Base-by-base conservation (phyloP, 1,284 basidiomycete genomes). In the Gomphus bonarii region DNA sequence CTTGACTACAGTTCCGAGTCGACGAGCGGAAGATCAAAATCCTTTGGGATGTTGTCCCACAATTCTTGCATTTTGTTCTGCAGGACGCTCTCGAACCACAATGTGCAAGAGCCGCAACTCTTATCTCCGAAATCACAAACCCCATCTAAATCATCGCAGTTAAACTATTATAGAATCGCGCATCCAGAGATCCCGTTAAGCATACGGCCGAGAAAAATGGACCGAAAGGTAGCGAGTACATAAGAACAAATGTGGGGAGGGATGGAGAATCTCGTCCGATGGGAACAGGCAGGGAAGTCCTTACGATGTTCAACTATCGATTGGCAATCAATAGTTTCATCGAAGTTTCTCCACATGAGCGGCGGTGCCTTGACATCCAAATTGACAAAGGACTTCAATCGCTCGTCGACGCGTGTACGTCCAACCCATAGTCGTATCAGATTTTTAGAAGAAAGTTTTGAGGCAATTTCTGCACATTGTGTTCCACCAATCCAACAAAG, bases 1-100 rank as follows among this genome's bases (percentile, higher is more conserved):
- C 12, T 9, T 31, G 14, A 50, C 18, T 56, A 56, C 25, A 46
- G 14, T 3, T 50, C 36, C 7, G 28, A 28, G 9, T 56, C 31
- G 16, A 56, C 12, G 28, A 2, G 16, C 50, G 46, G 54, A 18
- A 56, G 35, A 36, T 36, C 54, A 50, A 56, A 56, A 16, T 56
- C 46, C 9, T n/a, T 35, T 10, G 47, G 44, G 9, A 56, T 50
- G 12, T 38, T 56, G 22, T 49, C 54, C 54, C 54, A 56, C 22
- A 56, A 30, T 25, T 56, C 54, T n/a, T 49, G 11, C 8, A 31
- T 14, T 30, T 56, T 55, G 54, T 55, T 22, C 43, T 9, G 22
- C 12, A 55, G 25, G 30, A 55, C 10, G 22, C 6, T 11, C 30
- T 9, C 9, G 40, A 48, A 42, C 54, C 54, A 55, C 2, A 48